These are phyloP conservation scores for Neoscytalidium dimidiatum DNA, from an alignment of 2,329 filamentous ascomycete species.

Conservation along the genomic window DNA sequence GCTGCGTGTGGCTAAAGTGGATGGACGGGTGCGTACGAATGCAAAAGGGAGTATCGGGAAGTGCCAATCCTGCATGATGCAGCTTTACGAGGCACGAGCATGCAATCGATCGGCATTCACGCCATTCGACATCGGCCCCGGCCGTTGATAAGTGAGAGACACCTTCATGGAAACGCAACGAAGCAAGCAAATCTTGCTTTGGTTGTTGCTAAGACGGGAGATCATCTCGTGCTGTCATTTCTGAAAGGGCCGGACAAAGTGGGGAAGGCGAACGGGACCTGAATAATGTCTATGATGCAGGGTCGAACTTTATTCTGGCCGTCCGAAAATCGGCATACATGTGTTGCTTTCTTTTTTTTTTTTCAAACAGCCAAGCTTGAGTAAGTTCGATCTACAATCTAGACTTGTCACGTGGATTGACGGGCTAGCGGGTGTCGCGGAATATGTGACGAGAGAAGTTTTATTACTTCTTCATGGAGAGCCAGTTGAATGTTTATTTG, in stretches of 20 bases:
- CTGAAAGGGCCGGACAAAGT: not conserved
- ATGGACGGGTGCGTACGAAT: too few species aligned
- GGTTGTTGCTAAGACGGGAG: too few species aligned
- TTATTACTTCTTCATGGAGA: not conserved
- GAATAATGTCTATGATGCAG: not conserved
- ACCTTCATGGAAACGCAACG: too few species aligned
- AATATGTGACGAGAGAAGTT: not conserved
- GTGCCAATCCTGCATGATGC: not conserved
- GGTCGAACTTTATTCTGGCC: not conserved
- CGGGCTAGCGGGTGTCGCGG: not conserved
- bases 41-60: not conserved
- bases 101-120: not conserved
- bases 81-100: not conserved
- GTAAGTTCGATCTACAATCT: not conserved
- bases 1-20: too few species aligned
- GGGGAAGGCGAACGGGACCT: not conserved
- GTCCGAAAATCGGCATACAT: not conserved
- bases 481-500: too few species aligned
- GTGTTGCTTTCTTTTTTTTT: not conserved
- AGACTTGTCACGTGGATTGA: not conserved
- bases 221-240: too few species aligned
- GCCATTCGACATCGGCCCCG: too few species aligned
- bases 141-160: too few species aligned
- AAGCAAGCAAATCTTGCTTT: too few species aligned
- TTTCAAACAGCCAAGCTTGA: not conserved